A percentile compares a stretch with the other conserved stretches of the same genome.
Conservation (phyloP, 2,329 filamentous ascomycete species). For the Pseudogymnoascus sp. region DNA sequence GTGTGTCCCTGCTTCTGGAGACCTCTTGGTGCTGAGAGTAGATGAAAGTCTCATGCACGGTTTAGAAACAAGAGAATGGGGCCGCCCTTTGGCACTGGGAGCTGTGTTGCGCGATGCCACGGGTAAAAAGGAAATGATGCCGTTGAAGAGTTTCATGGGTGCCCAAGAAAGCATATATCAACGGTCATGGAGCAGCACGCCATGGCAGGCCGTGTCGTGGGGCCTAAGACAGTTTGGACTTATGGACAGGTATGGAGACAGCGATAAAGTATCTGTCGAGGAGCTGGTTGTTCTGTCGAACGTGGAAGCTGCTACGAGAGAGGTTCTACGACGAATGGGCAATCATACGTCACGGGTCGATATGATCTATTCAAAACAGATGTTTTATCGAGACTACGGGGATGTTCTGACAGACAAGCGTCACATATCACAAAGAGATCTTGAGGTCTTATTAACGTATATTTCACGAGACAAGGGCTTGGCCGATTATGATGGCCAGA, state of each 20-base stretch:
- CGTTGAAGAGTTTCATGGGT: constrained; percentile 60
- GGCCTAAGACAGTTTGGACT: constrained; percentile 64
- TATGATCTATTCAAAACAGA: constrained; percentile 58
- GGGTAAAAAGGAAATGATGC: constrained; percentile 60
- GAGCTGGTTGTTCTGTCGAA: constrained; percentile 61
- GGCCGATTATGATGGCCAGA: constrained; percentile 56
- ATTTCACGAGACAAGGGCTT: constrained; percentile 59
- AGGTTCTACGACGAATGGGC: constrained; percentile 41
- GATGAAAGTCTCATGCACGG: constrained; percentile 61
- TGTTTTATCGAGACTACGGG: constrained; percentile 56
- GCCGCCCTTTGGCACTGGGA: constrained; percentile 72
- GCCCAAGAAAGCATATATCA: constrained; percentile 67
- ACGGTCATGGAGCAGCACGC: constrained; percentile 53
- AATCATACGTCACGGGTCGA: constrained; percentile 50
- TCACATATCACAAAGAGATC: constrained; percentile 54
- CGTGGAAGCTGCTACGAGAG: constrained; percentile 51
- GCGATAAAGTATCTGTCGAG: constrained; percentile 53
- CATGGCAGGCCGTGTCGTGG: constrained; percentile 70
- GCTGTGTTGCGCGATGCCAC: constrained; percentile 72
- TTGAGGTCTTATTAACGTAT: constrained; percentile 64
- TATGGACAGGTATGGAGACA: constrained; percentile 38
- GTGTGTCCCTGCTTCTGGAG: constrained; percentile 35
- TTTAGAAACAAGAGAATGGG: constrained; percentile 71
- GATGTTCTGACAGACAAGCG: constrained; percentile 43
- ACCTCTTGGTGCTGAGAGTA: constrained; percentile 46